Evolutionary conservation across 768 basidiomycete species (phyloP).

Genomic region (Roridomyces roridus): DNA sequence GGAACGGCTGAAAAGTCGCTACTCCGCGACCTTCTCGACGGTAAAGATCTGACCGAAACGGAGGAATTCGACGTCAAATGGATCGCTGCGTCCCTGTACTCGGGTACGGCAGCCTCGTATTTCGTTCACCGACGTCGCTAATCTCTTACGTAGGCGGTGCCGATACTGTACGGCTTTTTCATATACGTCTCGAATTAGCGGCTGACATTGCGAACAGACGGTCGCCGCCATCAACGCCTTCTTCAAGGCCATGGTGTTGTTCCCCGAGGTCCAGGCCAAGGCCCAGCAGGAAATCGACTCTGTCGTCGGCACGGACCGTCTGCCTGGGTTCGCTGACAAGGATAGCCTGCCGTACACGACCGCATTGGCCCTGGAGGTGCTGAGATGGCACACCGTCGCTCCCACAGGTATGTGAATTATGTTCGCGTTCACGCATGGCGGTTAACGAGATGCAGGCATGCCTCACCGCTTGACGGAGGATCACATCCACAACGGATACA

Average conservation of each 20-base stretch:
- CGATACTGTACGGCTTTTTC: conserved; percentile 38
- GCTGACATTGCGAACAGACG: conserved; percentile 32
- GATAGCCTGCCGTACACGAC: conserved; percentile 46
- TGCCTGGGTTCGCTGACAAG: conserved; percentile 45
- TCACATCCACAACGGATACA: conserved; percentile 48
- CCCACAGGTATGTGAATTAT: conserved; percentile 34
- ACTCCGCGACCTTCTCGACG: conserved; percentile 37
- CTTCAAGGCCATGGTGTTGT: conserved; percentile 46
- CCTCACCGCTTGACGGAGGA: conserved; percentile 52
- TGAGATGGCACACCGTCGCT: conserved; percentile 41
- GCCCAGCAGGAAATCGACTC: conserved; percentile 49
- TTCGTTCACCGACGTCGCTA: background rate
- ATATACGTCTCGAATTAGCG: background rate
- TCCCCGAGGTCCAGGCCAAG: conserved; percentile 43
- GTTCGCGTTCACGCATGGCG: conserved; percentile 16
- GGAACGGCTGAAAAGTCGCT: conserved; percentile 43
- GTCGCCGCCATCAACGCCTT: conserved; percentile 44
- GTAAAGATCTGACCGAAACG: conserved; percentile 30
- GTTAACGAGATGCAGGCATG: conserved; percentile 29
- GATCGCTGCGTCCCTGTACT: conserved; percentile 53
- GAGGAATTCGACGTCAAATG: conserved; percentile 49
- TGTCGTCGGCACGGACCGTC: conserved; percentile 45
- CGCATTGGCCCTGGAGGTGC: conserved; percentile 43
- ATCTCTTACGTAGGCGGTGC: conserved; percentile 38
- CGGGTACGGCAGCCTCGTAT: conserved; percentile 23